Evolutionary conservation across 345 rosid genomes (phyloP).

Genomic region (Noccaea bulbosa): DNA sequence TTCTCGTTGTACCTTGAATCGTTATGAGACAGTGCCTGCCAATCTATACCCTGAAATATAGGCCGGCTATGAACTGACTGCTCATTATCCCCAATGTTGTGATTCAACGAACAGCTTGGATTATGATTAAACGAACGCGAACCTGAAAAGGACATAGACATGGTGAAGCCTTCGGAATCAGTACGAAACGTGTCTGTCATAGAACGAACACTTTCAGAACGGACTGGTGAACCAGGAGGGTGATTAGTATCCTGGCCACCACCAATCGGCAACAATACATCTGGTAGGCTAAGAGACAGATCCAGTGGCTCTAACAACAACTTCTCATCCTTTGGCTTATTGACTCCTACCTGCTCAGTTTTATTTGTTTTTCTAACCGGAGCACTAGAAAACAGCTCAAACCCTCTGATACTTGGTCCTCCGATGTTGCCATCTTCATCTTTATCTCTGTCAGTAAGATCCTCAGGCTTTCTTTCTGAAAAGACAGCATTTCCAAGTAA

Average conservation of each 20-base stretch:
- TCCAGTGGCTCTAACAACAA: constrained; percentile 75
- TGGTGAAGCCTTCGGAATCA: constrained; percentile 86
- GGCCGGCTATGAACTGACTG: constrained; percentile 98
- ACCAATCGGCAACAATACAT: constrained; percentile 78
- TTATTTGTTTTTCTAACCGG: constrained; percentile 66
- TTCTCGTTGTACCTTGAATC: constrained; percentile 73
- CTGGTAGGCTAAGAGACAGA: constrained; percentile 94
- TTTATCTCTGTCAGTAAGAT: constrained; percentile 42
- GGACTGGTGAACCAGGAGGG: constrained; percentile 75
- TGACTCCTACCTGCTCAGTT: constrained; percentile 50
- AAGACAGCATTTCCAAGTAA: constrained; percentile 47
- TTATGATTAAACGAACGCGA: constrained; percentile 93
- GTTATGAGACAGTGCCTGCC: constrained; percentile 71
- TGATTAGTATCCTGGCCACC: constrained; percentile 58
- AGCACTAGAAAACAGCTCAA: constrained; percentile 80
- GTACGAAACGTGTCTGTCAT: constrained; percentile 67
- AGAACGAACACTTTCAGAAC: constrained; percentile 79
- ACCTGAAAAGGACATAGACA: constrained; percentile 92
- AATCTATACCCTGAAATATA: constrained; percentile 81
- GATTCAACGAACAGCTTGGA: constrained; percentile 95
- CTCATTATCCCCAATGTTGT: constrained; percentile 85
- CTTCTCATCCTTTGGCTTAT: constrained; percentile 65
- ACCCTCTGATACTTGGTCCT: constrained; percentile 84
- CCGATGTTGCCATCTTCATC: constrained; percentile 61
- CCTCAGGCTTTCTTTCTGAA: constrained; percentile 51